These are phyloP conservation scores for Beauveria rudraprayagi DNA, from an alignment of 2,329 filamentous ascomycete species.

Conservation along the genomic window DNA sequence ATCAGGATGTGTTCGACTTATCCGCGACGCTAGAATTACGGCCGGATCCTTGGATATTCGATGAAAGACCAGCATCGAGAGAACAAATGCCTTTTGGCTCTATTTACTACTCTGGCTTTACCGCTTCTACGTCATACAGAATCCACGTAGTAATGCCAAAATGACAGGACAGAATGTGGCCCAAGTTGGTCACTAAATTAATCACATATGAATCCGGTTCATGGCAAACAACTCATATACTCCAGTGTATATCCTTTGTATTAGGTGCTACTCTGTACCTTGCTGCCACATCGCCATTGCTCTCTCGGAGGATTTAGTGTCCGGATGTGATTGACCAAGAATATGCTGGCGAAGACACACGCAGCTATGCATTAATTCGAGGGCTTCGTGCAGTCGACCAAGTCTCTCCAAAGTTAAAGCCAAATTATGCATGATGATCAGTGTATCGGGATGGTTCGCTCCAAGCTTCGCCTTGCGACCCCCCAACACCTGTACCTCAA, in stretches of 20 bases:
- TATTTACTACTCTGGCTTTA: no score
- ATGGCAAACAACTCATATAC: not conserved
- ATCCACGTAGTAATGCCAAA: no score
- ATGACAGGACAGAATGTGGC: not conserved
- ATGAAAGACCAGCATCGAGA: no score
- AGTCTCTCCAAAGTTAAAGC: not conserved
- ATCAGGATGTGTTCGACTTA: no score
- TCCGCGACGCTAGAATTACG: no score
- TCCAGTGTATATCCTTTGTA: not conserved
- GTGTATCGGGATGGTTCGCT: conserved; percentile 1
- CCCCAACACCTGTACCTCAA: no score
- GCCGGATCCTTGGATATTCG: no score
- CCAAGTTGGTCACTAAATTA: not conserved
- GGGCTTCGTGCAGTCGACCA: not conserved
- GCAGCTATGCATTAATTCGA: not conserved
- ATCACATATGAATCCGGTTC: not conserved
- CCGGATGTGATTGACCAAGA: not conserved
- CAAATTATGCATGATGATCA: not conserved
- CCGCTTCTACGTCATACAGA: no score
- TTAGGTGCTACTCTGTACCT: not conserved
- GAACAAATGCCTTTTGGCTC: no score
- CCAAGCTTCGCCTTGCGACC: not conserved
- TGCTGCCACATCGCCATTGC: not conserved
- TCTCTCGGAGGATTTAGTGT: not conserved
- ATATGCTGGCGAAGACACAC: not conserved